Evolutionary conservation across 2,329 filamentous ascomycete species (phyloP), one percentile per base, ranked within the genome.

Genomic region (Claviceps monticola): DNA sequence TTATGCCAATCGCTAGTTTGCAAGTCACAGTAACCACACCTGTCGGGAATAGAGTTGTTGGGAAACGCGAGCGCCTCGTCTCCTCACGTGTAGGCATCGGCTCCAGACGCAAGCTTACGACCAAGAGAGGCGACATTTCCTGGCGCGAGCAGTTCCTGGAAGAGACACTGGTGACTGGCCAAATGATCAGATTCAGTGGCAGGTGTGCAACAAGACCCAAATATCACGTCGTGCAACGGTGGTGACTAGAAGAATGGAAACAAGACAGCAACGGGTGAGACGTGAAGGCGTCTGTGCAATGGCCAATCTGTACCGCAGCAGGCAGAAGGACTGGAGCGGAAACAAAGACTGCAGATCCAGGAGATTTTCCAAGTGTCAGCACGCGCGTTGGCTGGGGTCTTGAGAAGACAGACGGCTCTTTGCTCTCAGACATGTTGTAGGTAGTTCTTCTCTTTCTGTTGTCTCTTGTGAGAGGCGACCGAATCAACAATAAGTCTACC

Each of bases 261-360:
- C 46, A 55, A 52, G 34, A 46, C 51, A 51, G 49, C 47, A 52
- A 53, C 37, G 50, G 29, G 51, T 47, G 54, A 51, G 45, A 43
- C 38, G 50, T 26, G 41, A 51, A 51, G 52, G 49, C 39, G 45
- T 37, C 55, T 53, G 54, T 57, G 53, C 53, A 54, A 57, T 55
- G 47, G 56, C 29, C 52, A 49, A 58, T 57, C 52, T 52, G 56
- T 52, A 54, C 54, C 57, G 54, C 52, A 53, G 51, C 19, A 21
- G 49, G 37, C 14, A n/a, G 49, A 16, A 51, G 45, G n/a, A 17
- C 6, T 23, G 52, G n/a, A 49, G 45, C 52, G 47, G 42, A 46
- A 41, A 46, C 42, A n/a, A n/a, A 39, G 21, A 39, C 41, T 39
- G 44, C 48, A 54, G 29, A 49, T 16, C 17, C 51, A 52, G 45